Evolutionary conservation across 257 asterid species (phyloP).

Genomic region (Plantago major): DNA sequence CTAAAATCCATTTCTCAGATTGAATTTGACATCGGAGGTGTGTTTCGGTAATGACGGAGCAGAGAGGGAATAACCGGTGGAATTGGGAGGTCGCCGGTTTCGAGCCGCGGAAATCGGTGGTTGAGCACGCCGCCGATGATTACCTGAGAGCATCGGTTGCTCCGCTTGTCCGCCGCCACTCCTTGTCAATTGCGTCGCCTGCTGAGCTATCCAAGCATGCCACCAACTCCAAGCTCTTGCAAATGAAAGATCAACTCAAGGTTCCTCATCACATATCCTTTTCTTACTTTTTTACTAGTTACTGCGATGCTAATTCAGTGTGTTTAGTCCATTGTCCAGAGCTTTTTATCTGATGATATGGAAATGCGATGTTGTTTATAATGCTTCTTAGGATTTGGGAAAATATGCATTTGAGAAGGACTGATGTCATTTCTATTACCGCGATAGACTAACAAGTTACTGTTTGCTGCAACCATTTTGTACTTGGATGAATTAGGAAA

Average conservation of each 20-base stretch:
- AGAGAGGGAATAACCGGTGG: slow-evolving; percentile 75
- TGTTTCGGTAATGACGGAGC: slow-evolving; percentile 58
- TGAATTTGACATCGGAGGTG: background rate
- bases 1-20: too few species aligned
- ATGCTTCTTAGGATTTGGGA: background rate
- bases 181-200: slow-evolving; percentile 62
- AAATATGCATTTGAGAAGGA: background rate
- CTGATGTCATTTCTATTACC: background rate
- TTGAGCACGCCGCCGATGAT: slow-evolving; percentile 40
- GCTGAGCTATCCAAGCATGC: slow-evolving; percentile 59
- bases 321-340: background rate
- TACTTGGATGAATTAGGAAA: too few species aligned
- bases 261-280: slow-evolving; percentile 22
- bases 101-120: slow-evolving; percentile 67
- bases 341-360: too few species aligned
- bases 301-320: background rate
- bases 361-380: background rate
- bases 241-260: slow-evolving; percentile 79
- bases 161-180: slow-evolving; percentile 64
- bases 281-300: background rate
- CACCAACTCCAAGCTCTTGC: slow-evolving; percentile 55
- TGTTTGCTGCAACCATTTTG: too few species aligned
- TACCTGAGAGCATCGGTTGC: slow-evolving; percentile 35
- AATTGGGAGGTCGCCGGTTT: slow-evolving; percentile 98
- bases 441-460: too few species aligned